Evolutionary conservation across 2,329 filamentous ascomycete species (phyloP).

Genomic region (Ascochyta fabae): DNA sequence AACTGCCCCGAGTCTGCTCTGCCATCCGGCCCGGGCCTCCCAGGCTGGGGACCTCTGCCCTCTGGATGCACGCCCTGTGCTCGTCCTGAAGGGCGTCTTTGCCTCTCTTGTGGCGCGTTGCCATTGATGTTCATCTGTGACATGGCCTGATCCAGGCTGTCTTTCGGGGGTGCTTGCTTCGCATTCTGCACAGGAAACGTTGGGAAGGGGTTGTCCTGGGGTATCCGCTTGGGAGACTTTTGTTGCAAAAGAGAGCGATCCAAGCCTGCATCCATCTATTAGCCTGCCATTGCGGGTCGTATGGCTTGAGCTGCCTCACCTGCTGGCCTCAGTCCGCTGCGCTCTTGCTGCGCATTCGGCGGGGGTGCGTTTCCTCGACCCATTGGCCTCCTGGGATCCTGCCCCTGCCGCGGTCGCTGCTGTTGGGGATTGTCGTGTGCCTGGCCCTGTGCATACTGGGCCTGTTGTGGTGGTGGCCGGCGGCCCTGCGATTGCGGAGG

Average conservation of each 20-base stretch:
- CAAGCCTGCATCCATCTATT: slow-evolving; percentile 26
- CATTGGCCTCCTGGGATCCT: slow-evolving; percentile 36
- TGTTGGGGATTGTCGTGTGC: slow-evolving; percentile 35
- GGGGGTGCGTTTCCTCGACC: slow-evolving; percentile 33
- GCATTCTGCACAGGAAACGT: slow-evolving; percentile 49
- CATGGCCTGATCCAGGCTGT: slow-evolving; percentile 44
- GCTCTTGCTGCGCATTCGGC: slow-evolving; percentile 30
- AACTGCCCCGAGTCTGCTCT: slow-evolving; percentile 47
- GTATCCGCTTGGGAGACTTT: slow-evolving; percentile 31
- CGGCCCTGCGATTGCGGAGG: slow-evolving; percentile 23
- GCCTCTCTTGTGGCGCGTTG: slow-evolving; percentile 21
- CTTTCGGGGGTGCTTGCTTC: slow-evolving; percentile 20
- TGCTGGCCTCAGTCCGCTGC: slow-evolving; percentile 33
- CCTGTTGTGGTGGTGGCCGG: slow-evolving; percentile 27
- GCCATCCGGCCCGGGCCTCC: slow-evolving; percentile 28
- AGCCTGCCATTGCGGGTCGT: not conserved
- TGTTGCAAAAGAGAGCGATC: slow-evolving; percentile 42
- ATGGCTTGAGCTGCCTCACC: slow-evolving; percentile 29
- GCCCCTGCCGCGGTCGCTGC: slow-evolving; percentile 32
- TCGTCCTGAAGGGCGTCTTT: slow-evolving; percentile 29
- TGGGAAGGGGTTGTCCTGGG: slow-evolving; percentile 58
- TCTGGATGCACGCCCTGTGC: slow-evolving; percentile 33
- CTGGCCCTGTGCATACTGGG: slow-evolving; percentile 37
- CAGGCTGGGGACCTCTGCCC: slow-evolving; percentile 28
- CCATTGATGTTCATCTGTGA: slow-evolving; percentile 44